Conservation (phyloP, 164 flowering plant species). For the Houttuynia cordata region DNA sequence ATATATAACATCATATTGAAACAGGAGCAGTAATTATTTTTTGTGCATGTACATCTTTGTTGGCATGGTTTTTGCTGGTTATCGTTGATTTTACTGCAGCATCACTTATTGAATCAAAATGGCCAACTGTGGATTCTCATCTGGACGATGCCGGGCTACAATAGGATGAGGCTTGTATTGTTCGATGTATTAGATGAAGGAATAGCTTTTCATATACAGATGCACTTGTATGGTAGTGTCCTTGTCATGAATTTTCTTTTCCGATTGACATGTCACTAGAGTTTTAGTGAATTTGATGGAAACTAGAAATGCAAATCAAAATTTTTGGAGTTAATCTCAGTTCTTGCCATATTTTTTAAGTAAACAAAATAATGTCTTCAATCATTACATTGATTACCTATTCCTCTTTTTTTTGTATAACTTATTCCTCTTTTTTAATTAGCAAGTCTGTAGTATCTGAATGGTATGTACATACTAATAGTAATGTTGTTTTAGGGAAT, state of each 20-base stretch:
- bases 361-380: too few relatives aligned
- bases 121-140: background rate
- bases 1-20: slow-evolving; percentile 49
- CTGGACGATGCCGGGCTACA: background rate
- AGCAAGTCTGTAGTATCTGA: too few relatives aligned
- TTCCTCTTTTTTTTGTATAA: too few relatives aligned
- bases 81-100: background rate
- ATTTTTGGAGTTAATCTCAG: too few relatives aligned
- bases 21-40: slow-evolving; percentile 20
- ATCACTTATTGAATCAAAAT: background rate
- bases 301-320: background rate
- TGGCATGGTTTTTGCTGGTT: background rate
- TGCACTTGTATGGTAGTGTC: background rate
- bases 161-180: background rate
- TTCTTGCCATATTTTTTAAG: too few relatives aligned
- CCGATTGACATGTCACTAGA: background rate
- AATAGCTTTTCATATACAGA: background rate
- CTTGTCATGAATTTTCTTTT: background rate
- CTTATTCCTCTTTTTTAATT: too few relatives aligned
- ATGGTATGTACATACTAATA: too few relatives aligned
- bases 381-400: too few relatives aligned
- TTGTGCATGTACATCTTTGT: background rate
- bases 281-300: background rate
- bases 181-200: background rate
- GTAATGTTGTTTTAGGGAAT: too few relatives aligned